These are phyloP conservation scores for Neocatenulostroma microsporum DNA, from an alignment of 2,329 filamentous ascomycete genomes.

Conservation along the genomic window DNA sequence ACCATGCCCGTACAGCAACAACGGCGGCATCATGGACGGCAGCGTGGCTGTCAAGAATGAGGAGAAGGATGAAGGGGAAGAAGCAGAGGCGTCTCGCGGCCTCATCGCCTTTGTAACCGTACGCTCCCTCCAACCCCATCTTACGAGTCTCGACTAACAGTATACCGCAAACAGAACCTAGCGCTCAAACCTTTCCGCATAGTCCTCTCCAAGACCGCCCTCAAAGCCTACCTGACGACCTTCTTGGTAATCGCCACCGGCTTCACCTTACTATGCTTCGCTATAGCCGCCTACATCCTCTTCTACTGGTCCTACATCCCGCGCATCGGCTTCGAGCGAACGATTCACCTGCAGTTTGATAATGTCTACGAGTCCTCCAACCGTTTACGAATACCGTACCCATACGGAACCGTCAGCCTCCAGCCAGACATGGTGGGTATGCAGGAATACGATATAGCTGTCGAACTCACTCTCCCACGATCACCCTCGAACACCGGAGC, in stretches of 20 bases:
- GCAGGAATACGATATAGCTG: constrained; percentile 77
- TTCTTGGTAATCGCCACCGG: constrained; percentile 48
- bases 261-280: constrained; percentile 49
- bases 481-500: constrained; percentile 65
- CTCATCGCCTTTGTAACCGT: too few species aligned
- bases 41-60: too few species aligned
- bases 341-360: constrained; percentile 60
- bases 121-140: too few species aligned
- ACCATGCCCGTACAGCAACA: too few species aligned
- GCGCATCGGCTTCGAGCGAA: constrained; percentile 53
- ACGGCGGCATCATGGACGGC: too few species aligned
- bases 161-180: constrained; percentile 46
- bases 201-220: constrained; percentile 53
- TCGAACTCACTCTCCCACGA: constrained; percentile 68
- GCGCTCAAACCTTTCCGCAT: constrained; percentile 49
- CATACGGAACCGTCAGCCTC: constrained; percentile 47
- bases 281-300: constrained; percentile 53
- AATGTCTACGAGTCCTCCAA: constrained; percentile 31
- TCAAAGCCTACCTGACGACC: constrained; percentile 56
- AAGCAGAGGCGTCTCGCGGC: too few species aligned
- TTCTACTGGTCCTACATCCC: constrained; percentile 66
- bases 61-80: too few species aligned
- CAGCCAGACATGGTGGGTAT: constrained; percentile 52
- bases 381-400: too few species aligned
- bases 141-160: too few species aligned